Percentiles rank a stretch among this genome's conserved stretches.
Evolutionary conservation across 2,329 filamentous ascomycete species (phyloP).

Genomic region (Cucurbitaria berberidis): DNA sequence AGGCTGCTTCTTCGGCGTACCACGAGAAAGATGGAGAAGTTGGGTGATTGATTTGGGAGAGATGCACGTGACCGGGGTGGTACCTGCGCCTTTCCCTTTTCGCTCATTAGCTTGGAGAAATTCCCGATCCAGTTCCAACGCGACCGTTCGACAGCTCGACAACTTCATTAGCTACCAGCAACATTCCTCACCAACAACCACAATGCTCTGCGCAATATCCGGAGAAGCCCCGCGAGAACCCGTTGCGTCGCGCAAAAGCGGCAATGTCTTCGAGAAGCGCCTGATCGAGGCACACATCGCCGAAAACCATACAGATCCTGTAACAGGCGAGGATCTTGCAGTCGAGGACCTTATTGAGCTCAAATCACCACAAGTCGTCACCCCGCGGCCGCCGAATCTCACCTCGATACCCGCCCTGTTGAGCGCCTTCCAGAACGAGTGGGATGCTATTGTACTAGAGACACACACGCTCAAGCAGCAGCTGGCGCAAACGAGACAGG

Average conservation of each 20-base stretch:
- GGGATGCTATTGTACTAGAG: conserved; percentile 92
- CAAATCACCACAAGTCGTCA: conserved; percentile 81
- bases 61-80: background rate
- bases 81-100: background rate
- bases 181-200: conserved; percentile 11
- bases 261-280: conserved; percentile 91
- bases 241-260: conserved; percentile 92
- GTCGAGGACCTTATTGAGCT: conserved; percentile 86
- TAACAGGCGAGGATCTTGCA: conserved; percentile 83
- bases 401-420: conserved; percentile 96
- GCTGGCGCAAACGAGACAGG: conserved; percentile 86
- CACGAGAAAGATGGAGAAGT: too few relatives aligned
- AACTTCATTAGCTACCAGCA: background rate
- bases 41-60: background rate
- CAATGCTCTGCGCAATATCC: conserved; percentile 71
- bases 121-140: background rate
- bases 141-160: background rate
- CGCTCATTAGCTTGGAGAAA: background rate
- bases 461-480: conserved; percentile 91
- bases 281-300: conserved; percentile 94
- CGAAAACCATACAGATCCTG: conserved; percentile 90
- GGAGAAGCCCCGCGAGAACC: conserved; percentile 95
- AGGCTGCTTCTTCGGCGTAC: too few relatives aligned
- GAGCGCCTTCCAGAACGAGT: conserved; percentile 96
- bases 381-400: conserved; percentile 87